Percentiles rank a stretch among this genome's conserved stretches.
Evolutionary conservation across 2,329 filamentous ascomycete species (phyloP).

Genomic region (Xylaria sp.): DNA sequence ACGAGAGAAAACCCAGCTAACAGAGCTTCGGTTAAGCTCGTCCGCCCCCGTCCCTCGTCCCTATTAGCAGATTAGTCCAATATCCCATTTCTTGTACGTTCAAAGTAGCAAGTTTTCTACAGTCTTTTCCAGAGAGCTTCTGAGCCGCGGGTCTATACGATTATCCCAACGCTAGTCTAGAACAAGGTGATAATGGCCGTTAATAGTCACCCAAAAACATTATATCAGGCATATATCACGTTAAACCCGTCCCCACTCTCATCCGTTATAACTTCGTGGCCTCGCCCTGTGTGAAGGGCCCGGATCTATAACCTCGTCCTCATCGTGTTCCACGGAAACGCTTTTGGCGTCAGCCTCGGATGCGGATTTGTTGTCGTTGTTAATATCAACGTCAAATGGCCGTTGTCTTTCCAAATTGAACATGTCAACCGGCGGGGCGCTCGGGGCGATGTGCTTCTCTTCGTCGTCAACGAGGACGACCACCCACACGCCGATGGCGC

Average conservation of each 20-base stretch:
- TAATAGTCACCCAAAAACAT: background rate
- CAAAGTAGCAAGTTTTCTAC: too few species aligned
- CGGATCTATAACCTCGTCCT: conserved; percentile 11
- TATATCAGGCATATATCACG: background rate
- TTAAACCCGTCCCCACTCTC: conserved; percentile 2
- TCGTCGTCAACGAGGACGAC: conserved; percentile 78
- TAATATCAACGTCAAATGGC: conserved; percentile 29
- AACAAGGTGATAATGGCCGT: background rate
- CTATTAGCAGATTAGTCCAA: too few species aligned
- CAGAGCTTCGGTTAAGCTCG: too few species aligned
- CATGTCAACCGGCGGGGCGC: conserved; percentile 32
- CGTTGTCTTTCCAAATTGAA: conserved; percentile 23
- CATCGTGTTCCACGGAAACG: conserved; percentile 11
- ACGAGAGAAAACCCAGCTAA: too few species aligned
- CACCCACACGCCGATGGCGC: conserved; percentile 82
- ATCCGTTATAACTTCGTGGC: background rate
- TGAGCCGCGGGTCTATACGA: background rate
- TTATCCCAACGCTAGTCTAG: too few species aligned
- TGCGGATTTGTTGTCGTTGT: conserved; percentile 10
- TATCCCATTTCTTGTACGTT: too few species aligned
- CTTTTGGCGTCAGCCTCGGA: conserved; percentile 5
- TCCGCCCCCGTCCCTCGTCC: too few species aligned
- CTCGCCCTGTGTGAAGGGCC: background rate
- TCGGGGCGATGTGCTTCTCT: conserved; percentile 35
- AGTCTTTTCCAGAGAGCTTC: background rate